Evolutionary conservation across 495 filamentous ascomycete species (phyloP).

Genomic region (Xylaria venustula): DNA sequence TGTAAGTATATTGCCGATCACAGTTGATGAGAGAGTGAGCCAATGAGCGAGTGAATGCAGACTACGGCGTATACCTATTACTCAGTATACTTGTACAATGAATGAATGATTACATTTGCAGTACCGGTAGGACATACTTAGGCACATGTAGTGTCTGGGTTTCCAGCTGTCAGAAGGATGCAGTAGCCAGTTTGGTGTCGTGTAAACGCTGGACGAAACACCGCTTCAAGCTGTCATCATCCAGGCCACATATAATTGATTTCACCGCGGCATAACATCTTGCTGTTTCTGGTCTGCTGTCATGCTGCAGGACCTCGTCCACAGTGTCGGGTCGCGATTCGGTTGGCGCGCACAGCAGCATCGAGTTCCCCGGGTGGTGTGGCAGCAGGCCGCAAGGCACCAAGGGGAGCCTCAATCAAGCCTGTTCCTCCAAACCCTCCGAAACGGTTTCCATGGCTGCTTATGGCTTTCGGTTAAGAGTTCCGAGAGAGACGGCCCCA

Average conservation of each 20-base stretch:
- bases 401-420: slow-evolving; percentile 16
- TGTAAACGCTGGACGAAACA: no score
- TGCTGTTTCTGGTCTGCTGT: background rate
- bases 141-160: no score
- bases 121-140: no score
- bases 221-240: no score
- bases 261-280: background rate
- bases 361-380: slow-evolving; percentile 17
- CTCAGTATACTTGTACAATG: no score
- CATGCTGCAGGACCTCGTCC: slow-evolving; percentile 27
- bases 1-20: background rate
- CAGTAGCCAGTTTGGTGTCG: no score
- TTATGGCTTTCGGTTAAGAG: slow-evolving; percentile 18
- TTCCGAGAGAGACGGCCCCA: slow-evolving; percentile 11
- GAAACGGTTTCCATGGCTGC: slow-evolving; percentile 26
- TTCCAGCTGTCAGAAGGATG: no score
- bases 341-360: slow-evolving; percentile 32
- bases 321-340: slow-evolving; percentile 26
- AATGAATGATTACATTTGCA: no score
- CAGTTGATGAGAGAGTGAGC: background rate
- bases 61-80: no score
- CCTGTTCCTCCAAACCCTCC: slow-evolving; percentile 12
- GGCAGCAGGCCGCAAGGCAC: slow-evolving; percentile 16
- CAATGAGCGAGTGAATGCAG: no score
- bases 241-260: background rate